A percentile compares a stretch with the other conserved stretches of the same genome.
Evolutionary conservation across 1,139 yeast species (phyloP).

Genomic region (Arxiozyma slooffiae): DNA sequence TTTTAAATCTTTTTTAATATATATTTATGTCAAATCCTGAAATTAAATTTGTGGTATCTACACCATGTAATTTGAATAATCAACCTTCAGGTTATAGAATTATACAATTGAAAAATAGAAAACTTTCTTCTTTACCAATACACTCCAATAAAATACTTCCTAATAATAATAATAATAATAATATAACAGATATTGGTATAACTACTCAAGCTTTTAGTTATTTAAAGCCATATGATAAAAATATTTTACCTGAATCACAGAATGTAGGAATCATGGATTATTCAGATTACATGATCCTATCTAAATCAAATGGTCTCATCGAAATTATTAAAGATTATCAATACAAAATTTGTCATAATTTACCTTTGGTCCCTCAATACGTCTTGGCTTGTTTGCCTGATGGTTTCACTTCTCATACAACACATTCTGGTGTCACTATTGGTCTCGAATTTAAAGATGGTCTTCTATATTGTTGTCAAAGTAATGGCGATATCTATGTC

Average conservation of each 20-base stretch:
- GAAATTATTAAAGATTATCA: conserved; percentile 22
- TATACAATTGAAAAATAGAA: conserved; percentile 13
- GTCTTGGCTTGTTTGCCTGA: conserved; percentile 21
- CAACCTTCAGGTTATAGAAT: conserved; percentile 19
- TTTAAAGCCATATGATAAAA: conserved; percentile 15
- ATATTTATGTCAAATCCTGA: conserved; percentile 11
- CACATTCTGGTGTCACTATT: conserved; percentile 14
- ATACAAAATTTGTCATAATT: conserved; percentile 10
- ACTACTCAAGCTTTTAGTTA: conserved; percentile 23
- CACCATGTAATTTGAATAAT: conserved; percentile 18
- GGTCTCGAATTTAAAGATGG: conserved; percentile 22
- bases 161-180: conserved; percentile 4
- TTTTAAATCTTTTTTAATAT: not conserved
- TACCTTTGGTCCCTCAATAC: conserved; percentile 14
- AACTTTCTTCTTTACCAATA: conserved; percentile 7
- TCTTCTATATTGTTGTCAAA: conserved; percentile 21
- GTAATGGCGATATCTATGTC: conserved; percentile 19
- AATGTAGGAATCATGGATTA: conserved; percentile 12
- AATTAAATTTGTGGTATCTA: conserved; percentile 19
- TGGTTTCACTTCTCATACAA: conserved; percentile 6
- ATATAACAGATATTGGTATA: conserved; percentile 12
- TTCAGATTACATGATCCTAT: conserved; percentile 24
- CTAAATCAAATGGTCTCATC: conserved; percentile 24
- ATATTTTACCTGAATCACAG: conserved; percentile 5
- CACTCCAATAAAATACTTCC: conserved; percentile 2